Percentiles rank a stretch among this genome's conserved stretches.
Evolutionary conservation across 2,329 filamentous ascomycete genomes (phyloP).

Genomic region (Bipolaris gigantea): DNA sequence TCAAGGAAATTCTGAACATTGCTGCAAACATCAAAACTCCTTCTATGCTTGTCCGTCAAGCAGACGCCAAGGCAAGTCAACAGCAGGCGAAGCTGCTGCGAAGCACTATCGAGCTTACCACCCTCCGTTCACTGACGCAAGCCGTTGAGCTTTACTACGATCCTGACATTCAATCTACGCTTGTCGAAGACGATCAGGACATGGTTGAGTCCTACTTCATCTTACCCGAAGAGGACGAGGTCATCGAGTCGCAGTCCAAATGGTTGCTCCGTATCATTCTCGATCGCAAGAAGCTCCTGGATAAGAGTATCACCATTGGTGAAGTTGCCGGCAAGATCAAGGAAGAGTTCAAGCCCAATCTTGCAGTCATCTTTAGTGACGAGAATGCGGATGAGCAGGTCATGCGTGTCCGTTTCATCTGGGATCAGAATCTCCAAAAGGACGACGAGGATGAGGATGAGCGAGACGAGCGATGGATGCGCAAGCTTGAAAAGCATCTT

Average conservation of each 20-base stretch:
- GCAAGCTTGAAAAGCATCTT: slow-evolving; percentile 83
- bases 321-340: slow-evolving; percentile 91
- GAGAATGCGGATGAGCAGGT: slow-evolving; percentile 96
- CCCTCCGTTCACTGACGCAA: slow-evolving; percentile 84
- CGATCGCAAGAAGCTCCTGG: slow-evolving; percentile 89
- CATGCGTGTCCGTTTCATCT: slow-evolving; percentile 84
- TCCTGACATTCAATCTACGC: slow-evolving; percentile 81
- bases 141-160: slow-evolving; percentile 98
- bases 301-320: slow-evolving; percentile 88
- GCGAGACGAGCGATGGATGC: slow-evolving; percentile 72
- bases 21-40: slow-evolving; percentile 98
- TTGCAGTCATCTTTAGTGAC: slow-evolving; percentile 95
- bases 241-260: slow-evolving; percentile 71
- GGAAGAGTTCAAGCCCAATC: slow-evolving; percentile 72
- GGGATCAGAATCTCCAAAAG: slow-evolving; percentile 57
- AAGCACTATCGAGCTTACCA: slow-evolving; percentile 91
- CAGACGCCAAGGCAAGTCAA: slow-evolving; percentile 63
- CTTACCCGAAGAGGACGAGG: slow-evolving; percentile 75
- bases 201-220: slow-evolving; percentile 98
- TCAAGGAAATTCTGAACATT: slow-evolving; percentile 99
- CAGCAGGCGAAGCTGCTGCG: slow-evolving; percentile 83
- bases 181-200: slow-evolving; percentile 83
- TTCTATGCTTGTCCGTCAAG: slow-evolving; percentile 89
- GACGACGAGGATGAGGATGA: slow-evolving; percentile 82
- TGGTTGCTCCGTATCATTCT: slow-evolving; percentile 95